These are phyloP conservation scores for Salvia splendens DNA, from an alignment of 257 asterid species.

Conservation along the genomic window DNA sequence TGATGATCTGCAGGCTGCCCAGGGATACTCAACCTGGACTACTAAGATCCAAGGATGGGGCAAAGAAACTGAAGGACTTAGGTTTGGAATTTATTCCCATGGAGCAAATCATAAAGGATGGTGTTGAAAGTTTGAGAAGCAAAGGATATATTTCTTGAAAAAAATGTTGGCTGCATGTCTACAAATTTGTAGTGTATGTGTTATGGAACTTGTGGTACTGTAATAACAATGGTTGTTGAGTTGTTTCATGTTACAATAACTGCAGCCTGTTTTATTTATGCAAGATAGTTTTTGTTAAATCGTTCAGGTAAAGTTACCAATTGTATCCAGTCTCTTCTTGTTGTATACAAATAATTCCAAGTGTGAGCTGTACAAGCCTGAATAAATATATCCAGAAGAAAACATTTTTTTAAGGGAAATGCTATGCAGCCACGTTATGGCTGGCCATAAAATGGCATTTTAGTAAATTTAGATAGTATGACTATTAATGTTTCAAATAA, in stretches of 20 bases:
- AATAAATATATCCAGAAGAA: too few species aligned
- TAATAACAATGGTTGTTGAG: slow-evolving; percentile 3
- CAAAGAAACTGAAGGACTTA: slow-evolving; percentile 68
- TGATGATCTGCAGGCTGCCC: slow-evolving; percentile 53
- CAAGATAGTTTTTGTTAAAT: not conserved
- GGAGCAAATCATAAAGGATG: slow-evolving; percentile 78
- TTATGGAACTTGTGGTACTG: not conserved
- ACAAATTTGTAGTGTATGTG: not conserved
- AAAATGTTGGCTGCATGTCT: not conserved
- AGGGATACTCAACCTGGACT: slow-evolving; percentile 76
- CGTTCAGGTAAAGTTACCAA: too few species aligned
- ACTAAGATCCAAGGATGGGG: slow-evolving; percentile 57
- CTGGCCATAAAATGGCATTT: too few species aligned
- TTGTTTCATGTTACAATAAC: not conserved
- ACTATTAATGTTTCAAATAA: too few species aligned
- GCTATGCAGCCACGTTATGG: too few species aligned
- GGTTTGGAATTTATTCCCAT: slow-evolving; percentile 70
- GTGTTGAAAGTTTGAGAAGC: slow-evolving; percentile 72
- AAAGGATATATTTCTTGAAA: slow-evolving; percentile 58
- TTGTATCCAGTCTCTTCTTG: too few species aligned
- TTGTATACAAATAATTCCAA: too few species aligned
- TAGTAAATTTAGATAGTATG: too few species aligned
- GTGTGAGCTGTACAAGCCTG: too few species aligned
- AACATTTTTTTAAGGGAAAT: too few species aligned
- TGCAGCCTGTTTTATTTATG: slow-evolving; percentile 7